These are phyloP conservation scores for Leccinum pellstonianum DNA, from an alignment of 768 basidiomycete species.

Conservation along the genomic window DNA sequence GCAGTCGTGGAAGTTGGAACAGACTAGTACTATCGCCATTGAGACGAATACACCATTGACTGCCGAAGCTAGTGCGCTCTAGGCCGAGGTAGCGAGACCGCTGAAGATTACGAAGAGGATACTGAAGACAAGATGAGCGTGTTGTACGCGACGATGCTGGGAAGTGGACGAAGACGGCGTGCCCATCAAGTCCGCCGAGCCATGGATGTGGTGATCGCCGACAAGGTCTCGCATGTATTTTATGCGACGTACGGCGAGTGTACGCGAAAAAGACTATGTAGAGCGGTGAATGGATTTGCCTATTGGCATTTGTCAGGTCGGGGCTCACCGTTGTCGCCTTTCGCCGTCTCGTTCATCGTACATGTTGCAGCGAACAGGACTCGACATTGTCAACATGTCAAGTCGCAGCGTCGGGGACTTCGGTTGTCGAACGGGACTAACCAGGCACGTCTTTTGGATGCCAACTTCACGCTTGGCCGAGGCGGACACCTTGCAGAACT, in stretches of 20 bases:
- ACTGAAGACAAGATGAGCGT: constrained; percentile 68
- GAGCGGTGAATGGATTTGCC: constrained; percentile 61
- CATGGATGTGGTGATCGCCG: constrained; percentile 91
- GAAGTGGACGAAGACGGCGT: not conserved
- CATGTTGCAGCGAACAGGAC: no score
- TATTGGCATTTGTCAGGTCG: no score
- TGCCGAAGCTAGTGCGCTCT: constrained; percentile 75
- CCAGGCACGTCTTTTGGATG: no score
- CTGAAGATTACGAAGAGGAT: constrained; percentile 73
- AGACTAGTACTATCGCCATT: constrained; percentile 90
- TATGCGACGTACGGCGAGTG: constrained; percentile 97
- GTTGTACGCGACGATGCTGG: not conserved
- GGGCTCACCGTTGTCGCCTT: no score
- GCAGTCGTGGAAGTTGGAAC: constrained; percentile 93
- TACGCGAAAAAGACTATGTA: constrained; percentile 81
- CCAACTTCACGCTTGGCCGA: no score
- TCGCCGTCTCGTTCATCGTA: no score
- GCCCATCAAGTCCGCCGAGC: constrained; percentile 5
- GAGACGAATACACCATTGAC: constrained; percentile 23
- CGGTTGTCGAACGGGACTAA: no score
- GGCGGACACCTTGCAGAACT: no score
- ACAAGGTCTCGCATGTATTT: constrained; percentile 85
- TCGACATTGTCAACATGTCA: no score
- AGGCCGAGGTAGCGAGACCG: constrained; percentile 63
- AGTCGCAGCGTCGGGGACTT: no score